A percentile compares a stretch with the other conserved stretches of the same genome.
Evolutionary conservation across 1,284 basidiomycete species (phyloP).

Genomic region (Fomitiporia mediterranea): DNA sequence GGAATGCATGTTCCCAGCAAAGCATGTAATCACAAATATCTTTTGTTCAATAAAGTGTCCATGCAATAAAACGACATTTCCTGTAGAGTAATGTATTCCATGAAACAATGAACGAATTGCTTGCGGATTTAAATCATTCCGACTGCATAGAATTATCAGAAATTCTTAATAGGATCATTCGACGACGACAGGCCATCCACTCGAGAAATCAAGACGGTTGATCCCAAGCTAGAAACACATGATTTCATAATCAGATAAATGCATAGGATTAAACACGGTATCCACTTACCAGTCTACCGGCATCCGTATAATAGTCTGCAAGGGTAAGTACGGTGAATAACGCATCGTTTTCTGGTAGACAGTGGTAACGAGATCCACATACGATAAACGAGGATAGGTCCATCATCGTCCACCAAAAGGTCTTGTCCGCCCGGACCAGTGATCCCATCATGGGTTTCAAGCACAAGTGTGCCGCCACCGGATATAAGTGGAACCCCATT

Average conservation of each 20-base stretch:
- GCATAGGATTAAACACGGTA: neutral
- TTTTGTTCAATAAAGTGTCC: too few relatives aligned
- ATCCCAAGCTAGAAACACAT: slow-evolving; percentile 38
- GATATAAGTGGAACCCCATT: slow-evolving; percentile 40
- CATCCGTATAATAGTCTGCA: slow-evolving; percentile 17
- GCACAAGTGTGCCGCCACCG: slow-evolving; percentile 51
- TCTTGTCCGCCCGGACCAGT: slow-evolving; percentile 45
- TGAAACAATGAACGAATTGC: too few relatives aligned
- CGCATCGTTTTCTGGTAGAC: slow-evolving; percentile 23
- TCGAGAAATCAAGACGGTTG: slow-evolving; percentile 38
- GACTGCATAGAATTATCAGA: neutral
- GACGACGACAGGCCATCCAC: slow-evolving; percentile 32
- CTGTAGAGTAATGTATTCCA: too few relatives aligned
- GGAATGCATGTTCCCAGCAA: too few relatives aligned
- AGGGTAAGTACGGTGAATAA: slow-evolving; percentile 11
- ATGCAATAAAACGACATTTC: too few relatives aligned
- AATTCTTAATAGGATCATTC: neutral
- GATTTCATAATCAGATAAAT: neutral
- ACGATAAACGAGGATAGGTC: slow-evolving; percentile 40
- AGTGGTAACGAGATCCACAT: slow-evolving; percentile 24
- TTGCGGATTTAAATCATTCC: too few relatives aligned
- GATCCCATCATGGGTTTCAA: slow-evolving; percentile 43
- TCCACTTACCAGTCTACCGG: slow-evolving; percentile 35
- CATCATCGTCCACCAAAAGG: slow-evolving; percentile 35
- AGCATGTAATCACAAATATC: too few relatives aligned